Evolutionary conservation across 1,139 yeast species (phyloP), one percentile per base, ranked within the genome.

Genomic region (Scheffersomyces cryptocercus): DNA sequence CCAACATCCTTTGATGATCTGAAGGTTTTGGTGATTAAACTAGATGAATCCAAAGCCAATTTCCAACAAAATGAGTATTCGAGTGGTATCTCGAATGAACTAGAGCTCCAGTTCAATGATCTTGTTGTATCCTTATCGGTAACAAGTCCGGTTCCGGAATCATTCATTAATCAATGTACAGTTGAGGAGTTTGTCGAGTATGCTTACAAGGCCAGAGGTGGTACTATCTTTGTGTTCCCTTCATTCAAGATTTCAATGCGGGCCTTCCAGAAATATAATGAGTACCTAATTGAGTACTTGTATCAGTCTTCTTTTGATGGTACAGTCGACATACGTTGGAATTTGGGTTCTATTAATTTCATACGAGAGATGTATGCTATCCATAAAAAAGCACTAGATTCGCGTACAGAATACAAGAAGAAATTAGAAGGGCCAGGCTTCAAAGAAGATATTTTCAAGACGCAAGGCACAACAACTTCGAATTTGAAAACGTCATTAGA

Each of bases 281-380:
- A 74, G 12, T 77, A 77, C 39, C 54, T 75, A 4, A 77, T 90
- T 40, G 86, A 86, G 53, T 88, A 84, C 55, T 67, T 77, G 4
- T 91, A 79, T 59, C 76, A 74, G 39, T 83, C 93, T 31, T 73
- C 83, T 2, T 89, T 93, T 68, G 96, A 90, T 9, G 97, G 96
- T 28, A 81, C 89, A 9, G 95, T 93, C 36, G 96, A 89, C 50
- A 83, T 93, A 3, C 79, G 90, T 36, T 93, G 98, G 98, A 93
- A 93, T 59, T 68, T 93, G 38, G 97, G 98, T 0, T 85, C 96
- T 0, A 84, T 91, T n/a, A 88, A 87, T 54, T 89, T 89, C 52
- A 88, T 93, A 32, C 75, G 96, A 36, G 96, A 89, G 53, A 89
- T 93, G 96, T 88, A 64, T 46, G 55, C 63, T 10, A 81, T 90